Base-by-base conservation (phyloP, 257 asterid species). In the Paulownia fortunei region DNA sequence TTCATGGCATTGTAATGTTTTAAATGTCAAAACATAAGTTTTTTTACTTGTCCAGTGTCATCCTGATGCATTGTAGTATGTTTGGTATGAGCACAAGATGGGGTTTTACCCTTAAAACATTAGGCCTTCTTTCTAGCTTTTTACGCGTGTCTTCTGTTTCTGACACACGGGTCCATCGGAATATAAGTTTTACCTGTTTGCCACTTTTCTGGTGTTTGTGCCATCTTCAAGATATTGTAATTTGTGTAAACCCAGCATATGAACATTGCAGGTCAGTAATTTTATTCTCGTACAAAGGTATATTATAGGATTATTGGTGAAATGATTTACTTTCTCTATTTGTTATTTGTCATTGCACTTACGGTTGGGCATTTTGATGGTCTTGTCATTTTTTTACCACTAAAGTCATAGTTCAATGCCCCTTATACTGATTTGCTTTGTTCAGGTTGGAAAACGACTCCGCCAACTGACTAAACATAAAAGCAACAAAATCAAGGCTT, bases 401-500 rank as follows among this genome's bases (percentile, higher is more conserved):
- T 70, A 24, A 47, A 5, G 21, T 44, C 19, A 16, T 41, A 18
- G 51, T 19, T 63, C 23, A 1, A 19, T 51, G 27, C 46, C 41
- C 12, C 27, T 67, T 26, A 0, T 9, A 5, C 44, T 36, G 42
- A 49, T 36, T 21, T 26, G 41, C 49, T 47, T 56, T 37, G 76
- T 81, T 30, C 94, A 95, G 99, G 91, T 95, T 27, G 99, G 99
- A 26, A 95, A 95, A 84, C 88, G 88, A 58, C 90, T 95, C 46
- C 90, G 98, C 74, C 94, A 87, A 49, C 88, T 95, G 81, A 91
- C 98, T 18, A 95, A 96, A 83, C 98, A 96, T 80, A 90, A 92
- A 34, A 88, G 94, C 79, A 73, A 81, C 65, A 89, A 82, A 85
- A 96, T 96, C 80, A 90, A 92, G 87, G 78, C 86, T 10, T 76